These are phyloP conservation scores for Phytophthora rubi DNA, from an alignment of 352 stramenopile genomes.

Conservation along the genomic window DNA sequence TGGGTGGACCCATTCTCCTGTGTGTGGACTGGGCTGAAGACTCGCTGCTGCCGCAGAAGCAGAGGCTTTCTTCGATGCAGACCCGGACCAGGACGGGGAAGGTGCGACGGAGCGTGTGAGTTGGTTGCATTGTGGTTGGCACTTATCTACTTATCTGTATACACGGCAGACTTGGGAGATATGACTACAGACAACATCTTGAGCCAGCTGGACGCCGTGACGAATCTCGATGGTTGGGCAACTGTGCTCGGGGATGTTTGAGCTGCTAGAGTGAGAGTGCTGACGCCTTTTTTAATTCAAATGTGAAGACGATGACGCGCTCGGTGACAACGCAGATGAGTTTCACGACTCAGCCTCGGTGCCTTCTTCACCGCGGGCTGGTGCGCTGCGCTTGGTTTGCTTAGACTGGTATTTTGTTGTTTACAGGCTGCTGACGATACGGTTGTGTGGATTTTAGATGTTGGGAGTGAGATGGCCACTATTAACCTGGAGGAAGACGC, in stretches of 20 bases:
- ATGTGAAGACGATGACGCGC: slow-evolving; percentile 16
- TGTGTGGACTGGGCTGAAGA: neutral
- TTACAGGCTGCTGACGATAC: neutral
- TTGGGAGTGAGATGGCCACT: neutral
- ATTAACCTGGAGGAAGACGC: neutral
- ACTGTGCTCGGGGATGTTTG: neutral
- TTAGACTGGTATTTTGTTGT: neutral
- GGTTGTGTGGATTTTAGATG: slow-evolving; percentile 1
- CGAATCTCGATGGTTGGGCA: slow-evolving; percentile 32
- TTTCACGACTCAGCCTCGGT: slow-evolving; percentile 26
- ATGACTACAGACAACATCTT: slow-evolving; percentile 43
- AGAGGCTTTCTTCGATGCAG: slow-evolving; percentile 35
- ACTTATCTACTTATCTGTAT: too few relatives aligned
- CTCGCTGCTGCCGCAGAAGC: slow-evolving; percentile 18
- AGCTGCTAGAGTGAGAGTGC: neutral
- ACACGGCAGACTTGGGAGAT: slow-evolving; percentile 7
- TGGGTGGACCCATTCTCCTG: neutral
- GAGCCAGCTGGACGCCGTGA: slow-evolving; percentile 44
- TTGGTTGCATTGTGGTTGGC: neutral
- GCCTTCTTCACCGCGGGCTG: slow-evolving; percentile 11
- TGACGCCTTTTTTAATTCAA: slow-evolving; percentile 1
- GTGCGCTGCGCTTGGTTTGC: slow-evolving; percentile 4
- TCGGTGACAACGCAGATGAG: slow-evolving; percentile 24
- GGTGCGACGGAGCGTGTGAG: slow-evolving; percentile 2
- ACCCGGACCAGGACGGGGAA: slow-evolving; percentile 18